These are phyloP conservation scores for Podosphaera leucotricha DNA, from an alignment of 2,329 filamentous ascomycete species.

Conservation along the genomic window DNA sequence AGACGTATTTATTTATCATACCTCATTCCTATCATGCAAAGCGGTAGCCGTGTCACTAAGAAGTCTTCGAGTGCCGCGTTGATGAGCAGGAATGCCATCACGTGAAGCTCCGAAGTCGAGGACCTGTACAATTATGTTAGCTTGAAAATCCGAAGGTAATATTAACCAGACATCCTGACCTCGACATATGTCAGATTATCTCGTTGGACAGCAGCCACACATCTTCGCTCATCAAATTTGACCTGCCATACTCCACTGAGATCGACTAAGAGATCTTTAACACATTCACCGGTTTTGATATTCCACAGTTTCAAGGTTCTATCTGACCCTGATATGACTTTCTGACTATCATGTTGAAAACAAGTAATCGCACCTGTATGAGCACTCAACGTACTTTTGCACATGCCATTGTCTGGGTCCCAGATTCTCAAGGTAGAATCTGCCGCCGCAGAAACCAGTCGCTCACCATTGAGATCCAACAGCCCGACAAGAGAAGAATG, in stretches of 20 bases:
- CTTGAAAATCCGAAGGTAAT: neutral
- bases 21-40: conserved; percentile 4
- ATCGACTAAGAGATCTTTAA: conserved; percentile 79
- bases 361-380: conserved; percentile 96
- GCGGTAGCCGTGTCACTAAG: conserved; percentile 7
- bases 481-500: conserved; percentile 82
- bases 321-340: conserved; percentile 90
- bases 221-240: conserved; percentile 84
- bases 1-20: too few species aligned
- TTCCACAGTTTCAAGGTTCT: conserved; percentile 98
- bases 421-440: conserved; percentile 91
- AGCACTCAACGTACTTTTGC: conserved; percentile 70
- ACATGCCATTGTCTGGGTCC: conserved; percentile 83
- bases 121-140: conserved; percentile 36
- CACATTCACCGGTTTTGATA: conserved; percentile 70
- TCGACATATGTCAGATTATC: conserved; percentile 88
- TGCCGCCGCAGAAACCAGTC: conserved; percentile 81
- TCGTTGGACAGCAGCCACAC: conserved; percentile 87
- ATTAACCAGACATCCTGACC: conserved; percentile 27
- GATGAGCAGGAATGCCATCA: conserved; percentile 56
- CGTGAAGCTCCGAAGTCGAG: conserved; percentile 89
- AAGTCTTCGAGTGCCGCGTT: conserved; percentile 59
- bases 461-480: conserved; percentile 68
- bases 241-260: conserved; percentile 98
- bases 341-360: conserved; percentile 91